A percentile compares a stretch with the other conserved stretches of the same genome.
These are phyloP conservation scores for Gnomoniopsis sp. DNA, from an alignment of 2,329 filamentous ascomycete genomes.

Conservation along the genomic window DNA sequence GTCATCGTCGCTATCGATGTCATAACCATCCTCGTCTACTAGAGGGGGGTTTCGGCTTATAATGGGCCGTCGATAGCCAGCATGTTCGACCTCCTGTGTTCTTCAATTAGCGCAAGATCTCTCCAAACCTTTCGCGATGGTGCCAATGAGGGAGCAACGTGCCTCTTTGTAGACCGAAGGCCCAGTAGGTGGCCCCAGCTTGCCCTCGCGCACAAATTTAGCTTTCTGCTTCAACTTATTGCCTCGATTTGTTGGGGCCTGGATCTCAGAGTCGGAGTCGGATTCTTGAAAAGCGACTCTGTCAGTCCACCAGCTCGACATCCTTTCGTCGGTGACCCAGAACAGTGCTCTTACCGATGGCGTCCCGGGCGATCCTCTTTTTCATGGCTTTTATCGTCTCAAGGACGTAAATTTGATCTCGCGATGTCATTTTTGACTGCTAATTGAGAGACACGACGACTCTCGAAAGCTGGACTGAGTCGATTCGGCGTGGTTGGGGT, in stretches of 20 bases:
- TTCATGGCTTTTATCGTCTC: slow-evolving; percentile 68
- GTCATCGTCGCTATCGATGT: slow-evolving; percentile 70
- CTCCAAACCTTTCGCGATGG: background rate
- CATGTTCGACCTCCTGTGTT: slow-evolving; percentile 65
- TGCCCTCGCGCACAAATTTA: slow-evolving; percentile 66
- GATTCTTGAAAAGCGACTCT: slow-evolving; percentile 54
- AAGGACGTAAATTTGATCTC: slow-evolving; percentile 59
- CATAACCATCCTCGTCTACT: slow-evolving; percentile 75
- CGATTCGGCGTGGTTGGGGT: background rate
- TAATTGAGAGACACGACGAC: background rate
- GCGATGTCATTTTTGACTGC: slow-evolving; percentile 41
- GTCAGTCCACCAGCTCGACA: slow-evolving; percentile 4
- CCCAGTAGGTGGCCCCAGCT: slow-evolving; percentile 63
- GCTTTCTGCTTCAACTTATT: slow-evolving; percentile 77
- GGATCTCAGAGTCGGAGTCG: slow-evolving; percentile 72
- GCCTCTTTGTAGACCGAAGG: slow-evolving; percentile 71
- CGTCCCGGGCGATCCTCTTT: slow-evolving; percentile 61
- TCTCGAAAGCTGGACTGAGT: background rate
- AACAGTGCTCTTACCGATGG: slow-evolving; percentile 49
- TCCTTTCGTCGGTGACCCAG: slow-evolving; percentile 4
- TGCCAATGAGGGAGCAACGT: slow-evolving; percentile 23
- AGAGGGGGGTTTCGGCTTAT: slow-evolving; percentile 71
- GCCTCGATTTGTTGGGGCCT: slow-evolving; percentile 68
- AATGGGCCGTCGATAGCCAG: slow-evolving; percentile 68
- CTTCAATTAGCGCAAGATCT: slow-evolving; percentile 24